Evolutionary conservation across 2,329 filamentous ascomycete species (phyloP), one percentile per base, ranked within the genome.

Genomic region (Aureobasidium sp.): DNA sequence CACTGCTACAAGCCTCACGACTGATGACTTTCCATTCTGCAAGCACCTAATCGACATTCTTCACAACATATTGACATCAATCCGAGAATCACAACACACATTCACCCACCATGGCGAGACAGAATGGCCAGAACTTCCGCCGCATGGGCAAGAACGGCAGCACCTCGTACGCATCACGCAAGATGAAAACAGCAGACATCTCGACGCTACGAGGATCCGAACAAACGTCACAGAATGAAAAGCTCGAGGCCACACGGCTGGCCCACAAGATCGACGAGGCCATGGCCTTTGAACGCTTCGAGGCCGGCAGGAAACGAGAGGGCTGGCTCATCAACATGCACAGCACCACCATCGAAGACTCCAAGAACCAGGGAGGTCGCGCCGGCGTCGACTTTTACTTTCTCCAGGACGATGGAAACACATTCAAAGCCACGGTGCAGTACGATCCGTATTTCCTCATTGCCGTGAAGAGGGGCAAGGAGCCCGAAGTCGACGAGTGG

Each of bases 261-360:
- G 90, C 90, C 33, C 85, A 96, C 75, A 84, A 81, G 69, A 96
- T 99, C 71, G 95, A 99, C 77, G 94, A 97, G 77, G 82, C 83
- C 64, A 94, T 97, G 85, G 95, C 94, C 57, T 99, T 99, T 73
- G 81, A 86, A 35, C 88, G 93, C 54, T 96, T 92, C 72, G 95
- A 99, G 65, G 86, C 89, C 33, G 94, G 90, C 50, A 84, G 88
- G 71, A 90, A 87, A 75, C 88, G 86, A 70, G 83, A 88, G 53
- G 92, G 95, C 65, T 99, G 94, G 94, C 83, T 99, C 4, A 90
- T 93, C 67, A 99, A 97, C 70, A 89, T 97, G 77, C 90, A 96
- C 71, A 86, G 91, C 40, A 97, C 94, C 0, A 84, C 85, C 13
- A 81, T 99, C 47, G 78, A 96, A 73, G 93, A 97, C 71, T 83